phyloP scores from a whole-genome alignment of 2,329 filamentous ascomycete species.

The Rutstroemia sp. region DNA sequence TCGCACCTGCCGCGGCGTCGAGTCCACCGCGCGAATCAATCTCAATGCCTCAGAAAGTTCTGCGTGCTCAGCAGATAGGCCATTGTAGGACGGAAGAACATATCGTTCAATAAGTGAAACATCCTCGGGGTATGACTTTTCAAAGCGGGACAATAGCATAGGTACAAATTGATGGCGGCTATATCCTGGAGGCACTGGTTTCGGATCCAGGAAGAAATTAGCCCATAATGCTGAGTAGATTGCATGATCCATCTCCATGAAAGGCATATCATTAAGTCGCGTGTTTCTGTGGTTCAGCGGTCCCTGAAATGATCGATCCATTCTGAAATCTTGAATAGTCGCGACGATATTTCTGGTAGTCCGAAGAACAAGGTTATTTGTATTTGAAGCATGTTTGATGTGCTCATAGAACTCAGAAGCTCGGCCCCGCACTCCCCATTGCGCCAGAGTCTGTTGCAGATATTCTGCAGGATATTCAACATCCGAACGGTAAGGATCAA shows the following conservation, averaged over 20 bases:
- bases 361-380: slow-evolving; percentile 63
- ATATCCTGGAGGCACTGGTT: slow-evolving; percentile 17
- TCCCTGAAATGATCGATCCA: background rate
- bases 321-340: slow-evolving; percentile 50
- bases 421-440: slow-evolving; percentile 35
- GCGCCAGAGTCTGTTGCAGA: slow-evolving; percentile 53
- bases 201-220: slow-evolving; percentile 29
- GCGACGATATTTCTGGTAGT: slow-evolving; percentile 75
- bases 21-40: slow-evolving; percentile 48
- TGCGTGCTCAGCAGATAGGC: slow-evolving; percentile 27
- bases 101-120: slow-evolving; percentile 32
- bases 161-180: slow-evolving; percentile 29
- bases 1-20: slow-evolving; percentile 42
- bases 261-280: slow-evolving; percentile 27
- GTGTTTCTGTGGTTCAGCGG: slow-evolving; percentile 10
- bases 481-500: slow-evolving; percentile 71
- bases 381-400: slow-evolving; percentile 52
- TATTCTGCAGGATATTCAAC: slow-evolving; percentile 55
- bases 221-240: slow-evolving; percentile 34
- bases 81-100: slow-evolving; percentile 28
- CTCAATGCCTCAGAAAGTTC: slow-evolving; percentile 44
- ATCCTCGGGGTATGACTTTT: slow-evolving; percentile 33
- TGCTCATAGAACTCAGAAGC: slow-evolving; percentile 38
- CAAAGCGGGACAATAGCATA: slow-evolving; percentile 30
- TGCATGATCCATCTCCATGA: slow-evolving; percentile 31